A percentile compares a stretch with the other conserved stretches of the same genome.
phyloP scores from a whole-genome alignment of 345 rosid genomes.

The Dovyalis caffra region DNA sequence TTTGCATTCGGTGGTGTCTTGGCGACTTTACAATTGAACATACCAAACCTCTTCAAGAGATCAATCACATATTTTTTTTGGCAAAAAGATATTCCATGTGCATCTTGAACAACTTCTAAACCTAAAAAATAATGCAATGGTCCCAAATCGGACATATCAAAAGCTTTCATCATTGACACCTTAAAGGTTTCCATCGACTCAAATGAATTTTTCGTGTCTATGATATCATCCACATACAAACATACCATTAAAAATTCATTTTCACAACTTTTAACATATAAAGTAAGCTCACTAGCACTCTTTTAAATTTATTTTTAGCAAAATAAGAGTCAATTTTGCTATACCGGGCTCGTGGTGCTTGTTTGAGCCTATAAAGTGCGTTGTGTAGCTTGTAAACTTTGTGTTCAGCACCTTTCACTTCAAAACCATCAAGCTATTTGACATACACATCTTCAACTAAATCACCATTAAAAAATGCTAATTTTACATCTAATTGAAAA shows the following conservation, averaged over 20 bases:
- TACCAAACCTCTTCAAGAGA: neutral
- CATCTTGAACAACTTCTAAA: neutral
- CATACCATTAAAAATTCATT: neutral
- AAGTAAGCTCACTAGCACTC: neutral
- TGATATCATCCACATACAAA: slow-evolving; percentile 5
- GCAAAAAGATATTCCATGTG: neutral
- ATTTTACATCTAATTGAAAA: neutral
- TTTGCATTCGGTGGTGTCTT: neutral
- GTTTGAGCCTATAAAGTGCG: neutral
- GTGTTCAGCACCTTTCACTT: neutral
- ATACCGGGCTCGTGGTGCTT: neutral
- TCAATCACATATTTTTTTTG: neutral
- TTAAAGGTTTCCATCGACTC: neutral
- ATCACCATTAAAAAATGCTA: neutral
- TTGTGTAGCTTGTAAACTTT: neutral
- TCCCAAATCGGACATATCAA: neutral
- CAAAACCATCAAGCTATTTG: neutral
- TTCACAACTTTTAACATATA: too few relatives aligned
- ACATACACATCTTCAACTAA: neutral
- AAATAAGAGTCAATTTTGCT: neutral
- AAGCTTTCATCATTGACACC: neutral
- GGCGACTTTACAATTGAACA: neutral
- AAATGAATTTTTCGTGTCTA: neutral
- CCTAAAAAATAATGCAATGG: neutral
- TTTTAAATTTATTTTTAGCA: neutral